phyloP scores from a whole-genome alignment of 176 grass and related monocot species.

The Carex kokanica region DNA sequence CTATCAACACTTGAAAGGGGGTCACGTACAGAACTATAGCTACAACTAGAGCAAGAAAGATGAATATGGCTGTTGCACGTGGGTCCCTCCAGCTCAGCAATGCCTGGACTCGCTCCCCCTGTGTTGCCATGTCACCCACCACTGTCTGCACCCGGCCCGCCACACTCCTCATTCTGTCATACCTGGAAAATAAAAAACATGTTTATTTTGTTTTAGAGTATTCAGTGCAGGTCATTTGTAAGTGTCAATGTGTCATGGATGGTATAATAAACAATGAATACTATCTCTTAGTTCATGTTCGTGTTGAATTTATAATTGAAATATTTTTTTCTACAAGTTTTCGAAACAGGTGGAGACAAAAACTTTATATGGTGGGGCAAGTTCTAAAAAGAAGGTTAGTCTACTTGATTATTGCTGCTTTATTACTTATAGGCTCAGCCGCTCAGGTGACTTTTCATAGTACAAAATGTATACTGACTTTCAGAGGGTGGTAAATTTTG shows the following conservation, averaged over 20 bases:
- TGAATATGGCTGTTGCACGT: constrained; percentile 76
- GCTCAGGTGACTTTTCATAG: neutral
- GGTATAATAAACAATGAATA: neutral
- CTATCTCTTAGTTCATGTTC: neutral
- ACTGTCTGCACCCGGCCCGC: constrained; percentile 73
- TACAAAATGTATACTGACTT: neutral
- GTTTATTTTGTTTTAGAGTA: neutral
- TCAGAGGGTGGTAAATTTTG: neutral
- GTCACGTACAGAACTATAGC: constrained; percentile 85
- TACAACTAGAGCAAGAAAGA: constrained; percentile 65
- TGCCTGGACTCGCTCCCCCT: constrained; percentile 73
- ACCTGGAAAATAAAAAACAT: constrained; percentile 19
- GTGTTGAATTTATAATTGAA: neutral
- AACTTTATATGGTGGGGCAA: neutral
- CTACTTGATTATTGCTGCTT: neutral
- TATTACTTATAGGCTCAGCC: neutral
- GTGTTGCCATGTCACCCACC: constrained; percentile 80
- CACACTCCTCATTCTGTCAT: constrained; percentile 85
- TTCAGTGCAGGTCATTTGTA: neutral
- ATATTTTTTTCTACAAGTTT: neutral
- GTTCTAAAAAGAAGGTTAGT: too few relatives aligned
- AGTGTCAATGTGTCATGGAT: neutral
- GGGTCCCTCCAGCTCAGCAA: constrained; percentile 95
- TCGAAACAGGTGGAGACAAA: neutral
- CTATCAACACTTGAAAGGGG: constrained; percentile 78